Percentiles rank a stretch among this genome's conserved stretches.
Evolutionary conservation across 495 filamentous ascomycete genomes (phyloP).

Genomic region (Talaromyces proteolyticus): DNA sequence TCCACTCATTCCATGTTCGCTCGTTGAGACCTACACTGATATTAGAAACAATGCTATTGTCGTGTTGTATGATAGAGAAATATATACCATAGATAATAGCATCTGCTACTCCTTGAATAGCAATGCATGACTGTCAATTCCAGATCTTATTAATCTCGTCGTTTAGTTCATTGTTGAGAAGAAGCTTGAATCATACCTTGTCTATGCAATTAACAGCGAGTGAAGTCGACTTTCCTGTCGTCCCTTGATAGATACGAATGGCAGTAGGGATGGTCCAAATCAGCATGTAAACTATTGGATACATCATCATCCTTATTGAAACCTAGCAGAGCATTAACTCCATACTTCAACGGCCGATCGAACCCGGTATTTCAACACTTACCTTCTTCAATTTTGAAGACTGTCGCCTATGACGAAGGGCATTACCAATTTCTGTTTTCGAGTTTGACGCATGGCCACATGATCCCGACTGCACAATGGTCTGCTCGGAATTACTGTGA

Average conservation of each 20-base stretch:
- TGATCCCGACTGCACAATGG: not conserved
- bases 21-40: not conserved
- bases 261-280: not conserved
- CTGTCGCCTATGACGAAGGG: not conserved
- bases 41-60: too few species aligned
- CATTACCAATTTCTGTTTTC: not conserved
- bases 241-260: constrained; percentile 1
- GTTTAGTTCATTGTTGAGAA: not conserved
- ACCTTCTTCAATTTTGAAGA: constrained; percentile 1
- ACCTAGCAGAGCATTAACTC: too few species aligned
- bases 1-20: constrained; percentile 1
- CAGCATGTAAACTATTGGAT: constrained; percentile 1
- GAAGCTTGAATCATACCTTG: not conserved
- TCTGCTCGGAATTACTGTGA: not conserved
- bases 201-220: not conserved
- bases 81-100: not conserved
- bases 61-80: too few species aligned
- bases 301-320: constrained; percentile 3
- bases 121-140: not conserved
- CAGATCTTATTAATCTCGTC: not conserved
- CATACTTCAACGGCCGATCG: not conserved
- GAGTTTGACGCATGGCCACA: not conserved
- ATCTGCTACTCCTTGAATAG: not conserved
- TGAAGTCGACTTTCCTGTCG: not conserved
- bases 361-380: not conserved